Conservation (phyloP, 2,329 filamentous ascomycete species). For the Fusarium newnesense region DNA sequence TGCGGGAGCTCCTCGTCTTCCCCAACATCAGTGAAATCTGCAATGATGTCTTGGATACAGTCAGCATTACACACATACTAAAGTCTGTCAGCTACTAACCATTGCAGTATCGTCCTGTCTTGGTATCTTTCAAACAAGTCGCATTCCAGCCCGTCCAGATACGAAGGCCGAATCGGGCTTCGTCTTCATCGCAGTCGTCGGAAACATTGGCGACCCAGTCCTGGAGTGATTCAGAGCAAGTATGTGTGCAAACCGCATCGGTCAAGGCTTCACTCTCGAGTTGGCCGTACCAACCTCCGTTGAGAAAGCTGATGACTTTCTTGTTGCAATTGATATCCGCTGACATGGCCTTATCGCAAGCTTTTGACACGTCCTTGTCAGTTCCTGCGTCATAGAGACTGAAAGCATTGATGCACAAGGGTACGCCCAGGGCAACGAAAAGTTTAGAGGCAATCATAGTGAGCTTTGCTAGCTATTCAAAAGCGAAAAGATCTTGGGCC, state of each 20-base stretch:
- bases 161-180: background rate
- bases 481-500: background rate
- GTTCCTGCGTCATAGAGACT: background rate
- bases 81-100: background rate
- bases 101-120: slow-evolving; percentile 3
- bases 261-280: background rate
- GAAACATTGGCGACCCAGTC: background rate
- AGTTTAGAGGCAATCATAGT: background rate
- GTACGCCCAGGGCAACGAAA: background rate
- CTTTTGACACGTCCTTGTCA: too few relatives aligned
- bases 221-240: background rate
- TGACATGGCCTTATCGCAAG: background rate
- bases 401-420: background rate
- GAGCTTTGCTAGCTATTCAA: rapidly evolving
- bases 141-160: background rate
- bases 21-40: background rate
- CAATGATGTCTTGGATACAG: background rate
- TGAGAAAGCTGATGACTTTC: background rate
- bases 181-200: background rate
- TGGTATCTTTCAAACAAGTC: slow-evolving; percentile 2
- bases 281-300: background rate
- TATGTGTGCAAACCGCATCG: background rate
- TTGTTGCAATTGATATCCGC: background rate
- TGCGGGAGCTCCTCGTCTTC: rapidly evolving
- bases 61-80: background rate